Evolutionary conservation across 495 filamentous ascomycete genomes (phyloP).

Genomic region (Astrocystis sublimbata): DNA sequence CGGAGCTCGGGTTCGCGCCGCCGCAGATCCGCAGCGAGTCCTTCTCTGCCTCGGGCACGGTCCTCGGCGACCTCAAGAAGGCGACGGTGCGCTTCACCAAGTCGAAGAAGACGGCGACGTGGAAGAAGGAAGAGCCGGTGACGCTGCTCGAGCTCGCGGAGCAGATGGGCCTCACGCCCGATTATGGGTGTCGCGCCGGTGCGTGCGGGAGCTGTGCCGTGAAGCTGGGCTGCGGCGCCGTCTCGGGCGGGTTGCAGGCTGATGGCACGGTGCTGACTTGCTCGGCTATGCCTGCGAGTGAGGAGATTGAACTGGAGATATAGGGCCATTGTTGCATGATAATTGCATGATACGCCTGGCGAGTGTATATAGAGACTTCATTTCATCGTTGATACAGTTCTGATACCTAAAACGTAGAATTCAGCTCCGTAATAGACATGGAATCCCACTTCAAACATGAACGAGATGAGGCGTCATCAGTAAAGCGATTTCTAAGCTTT

Average conservation of each 20-base stretch:
- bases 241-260: constrained; percentile 14
- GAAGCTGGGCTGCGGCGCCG: constrained; percentile 17
- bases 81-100: constrained; percentile 13
- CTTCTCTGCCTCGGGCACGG: constrained; percentile 11
- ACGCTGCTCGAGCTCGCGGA: constrained; percentile 13
- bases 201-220: constrained; percentile 15
- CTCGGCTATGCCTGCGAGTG: constrained; percentile 9
- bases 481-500: no score
- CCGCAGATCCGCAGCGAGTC: constrained; percentile 14
- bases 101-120: constrained; percentile 7
- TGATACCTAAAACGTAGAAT: no score
- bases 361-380: no score
- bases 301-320: constrained; percentile 13
- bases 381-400: no score
- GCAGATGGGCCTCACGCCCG: constrained; percentile 13
- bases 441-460: no score
- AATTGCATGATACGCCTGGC: no score
- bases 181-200: constrained; percentile 15
- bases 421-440: no score
- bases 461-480: no score
- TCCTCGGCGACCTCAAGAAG: constrained; percentile 9
- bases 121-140: constrained; percentile 9
- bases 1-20: not conserved
- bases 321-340: no score
- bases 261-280: constrained; percentile 18